These are phyloP conservation scores for Colletotrichum lini DNA, from an alignment of 2,329 filamentous ascomycete species.

Conservation along the genomic window DNA sequence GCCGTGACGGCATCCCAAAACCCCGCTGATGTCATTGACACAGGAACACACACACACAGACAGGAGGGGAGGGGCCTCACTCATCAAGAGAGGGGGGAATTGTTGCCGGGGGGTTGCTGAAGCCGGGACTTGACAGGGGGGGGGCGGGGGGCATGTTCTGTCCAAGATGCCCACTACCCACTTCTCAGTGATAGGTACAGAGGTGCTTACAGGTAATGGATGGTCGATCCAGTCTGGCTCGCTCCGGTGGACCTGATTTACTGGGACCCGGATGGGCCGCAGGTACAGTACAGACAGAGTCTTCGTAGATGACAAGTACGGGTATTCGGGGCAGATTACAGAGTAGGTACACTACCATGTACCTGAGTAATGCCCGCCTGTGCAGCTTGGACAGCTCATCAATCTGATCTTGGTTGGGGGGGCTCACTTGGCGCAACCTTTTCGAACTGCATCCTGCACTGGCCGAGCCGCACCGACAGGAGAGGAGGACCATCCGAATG, in stretches of 20 bases:
- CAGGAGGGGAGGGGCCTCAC: slow-evolving; percentile 21
- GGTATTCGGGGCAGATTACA: too few relatives aligned
- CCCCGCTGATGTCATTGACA: slow-evolving; percentile 42
- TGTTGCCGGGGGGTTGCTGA: not conserved
- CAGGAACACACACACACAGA: slow-evolving; percentile 17
- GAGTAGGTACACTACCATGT: not conserved
- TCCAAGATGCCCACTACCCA: too few relatives aligned
- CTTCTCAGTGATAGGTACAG: too few relatives aligned
- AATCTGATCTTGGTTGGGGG: slow-evolving; percentile 2
- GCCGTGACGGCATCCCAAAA: slow-evolving; percentile 36
- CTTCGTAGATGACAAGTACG: too few relatives aligned
- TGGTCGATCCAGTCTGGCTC: too few relatives aligned
- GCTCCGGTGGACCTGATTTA: slow-evolving; percentile 22
- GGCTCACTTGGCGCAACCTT: slow-evolving; percentile 1
- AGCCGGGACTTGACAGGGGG: not conserved
- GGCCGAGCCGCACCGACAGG: not conserved
- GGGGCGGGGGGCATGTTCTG: not conserved
- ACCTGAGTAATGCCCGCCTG: slow-evolving; percentile 19
- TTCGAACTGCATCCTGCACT: not conserved
- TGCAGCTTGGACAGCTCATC: slow-evolving; percentile 30
- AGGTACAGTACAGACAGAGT: slow-evolving; percentile 1
- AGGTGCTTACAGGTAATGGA: too few relatives aligned
- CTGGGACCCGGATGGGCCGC: slow-evolving; percentile 36
- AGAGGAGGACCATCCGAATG: too few relatives aligned
- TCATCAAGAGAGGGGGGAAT: slow-evolving; percentile 15